Base-by-base conservation (phyloP, 371 early-diverging fungal genomes). In the Apophysomyces sp. region DNA sequence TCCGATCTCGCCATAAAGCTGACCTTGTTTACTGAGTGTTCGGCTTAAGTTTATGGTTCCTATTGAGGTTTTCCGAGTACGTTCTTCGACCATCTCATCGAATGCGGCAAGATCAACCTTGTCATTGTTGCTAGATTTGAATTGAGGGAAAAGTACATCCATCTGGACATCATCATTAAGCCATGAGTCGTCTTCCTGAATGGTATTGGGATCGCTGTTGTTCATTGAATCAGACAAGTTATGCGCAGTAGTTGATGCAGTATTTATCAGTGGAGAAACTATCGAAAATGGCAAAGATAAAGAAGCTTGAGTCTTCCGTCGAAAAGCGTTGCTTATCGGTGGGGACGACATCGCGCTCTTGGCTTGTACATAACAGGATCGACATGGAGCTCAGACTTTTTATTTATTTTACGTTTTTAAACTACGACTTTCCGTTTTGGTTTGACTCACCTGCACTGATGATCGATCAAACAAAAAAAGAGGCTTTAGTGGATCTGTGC, bases 71-170 rank as follows among this genome's bases (percentile, higher is more conserved):
- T 71, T 72, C 24, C 71, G 62, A 9, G 56, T 53, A 32, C 52
- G 67, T 12, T 73, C 55, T 27, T 68, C 63, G 0, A 74, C 67
- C 62, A 72, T 62, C 1, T 56, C 52, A 61, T 71, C 60, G 57
- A 78, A 78, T 6, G 70, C 72, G 1, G 63, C 68, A 8, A 78
- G 57, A 51, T 75, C 72, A 2, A 69, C 66, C 24, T 63, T 55
- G 39, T 64, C 61, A n/a, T 72, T 59, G 13, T 57, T n/a, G 7
- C 52, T 66, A 4, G 37, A 15, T 6, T 37, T 60, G 30, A 67
- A 75, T 3, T 69, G 73, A 31, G 76, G 75, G 52, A 63, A 78
- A 15, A 78, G 29, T 0, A 78, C 78, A 63, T 78, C 78, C 11
- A 67, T 55, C 30, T 73, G 61, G 4, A 78, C 71, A 36, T 78